These are phyloP conservation scores for Ramaria sp. DNA, from an alignment of 768 basidiomycete genomes.

Conservation along the genomic window DNA sequence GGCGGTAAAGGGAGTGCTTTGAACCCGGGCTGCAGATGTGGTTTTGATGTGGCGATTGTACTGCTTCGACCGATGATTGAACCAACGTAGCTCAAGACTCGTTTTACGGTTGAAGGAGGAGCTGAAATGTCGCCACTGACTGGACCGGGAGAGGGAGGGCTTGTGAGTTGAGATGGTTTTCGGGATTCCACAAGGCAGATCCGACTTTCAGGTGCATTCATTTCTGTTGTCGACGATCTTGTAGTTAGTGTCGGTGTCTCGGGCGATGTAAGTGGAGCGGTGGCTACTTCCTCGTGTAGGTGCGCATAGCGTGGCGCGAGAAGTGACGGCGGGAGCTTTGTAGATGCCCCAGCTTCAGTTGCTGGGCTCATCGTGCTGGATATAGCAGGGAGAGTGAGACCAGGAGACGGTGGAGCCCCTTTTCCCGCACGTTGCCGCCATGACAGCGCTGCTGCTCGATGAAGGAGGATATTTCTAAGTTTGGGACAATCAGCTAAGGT, in stretches of 20 bases:
- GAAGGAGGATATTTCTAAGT: conserved; percentile 39
- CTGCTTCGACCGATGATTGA: conserved; percentile 8
- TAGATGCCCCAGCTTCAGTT: conserved; percentile 12
- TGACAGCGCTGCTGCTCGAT: conserved; percentile 43
- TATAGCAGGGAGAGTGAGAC: conserved; percentile 26
- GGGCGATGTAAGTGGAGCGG: conserved; percentile 3
- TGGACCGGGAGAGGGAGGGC: not conserved
- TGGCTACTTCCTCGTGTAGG: conserved; percentile 43
- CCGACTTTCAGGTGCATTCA: not conserved
- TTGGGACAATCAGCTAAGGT: not conserved
- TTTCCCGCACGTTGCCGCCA: conserved; percentile 48
- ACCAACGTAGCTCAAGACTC: conserved; percentile 11
- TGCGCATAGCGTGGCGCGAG: conserved; percentile 48
- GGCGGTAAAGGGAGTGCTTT: conserved; percentile 35
- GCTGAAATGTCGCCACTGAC: not conserved
- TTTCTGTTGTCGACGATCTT: not conserved
- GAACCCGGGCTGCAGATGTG: conserved; percentile 16
- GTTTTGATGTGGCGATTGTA: conserved; percentile 13
- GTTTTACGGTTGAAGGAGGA: conserved; percentile 8
- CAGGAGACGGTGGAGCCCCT: conserved; percentile 44
- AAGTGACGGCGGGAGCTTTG: conserved; percentile 25
- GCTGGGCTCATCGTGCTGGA: not conserved
- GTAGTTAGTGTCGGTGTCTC: not conserved
- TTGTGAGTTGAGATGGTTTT: not conserved
- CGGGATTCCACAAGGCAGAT: not conserved